Evolutionary conservation across 2,329 filamentous ascomycete species (phyloP), one percentile per base, ranked within the genome.

Genomic region (Cladosporium sp.): DNA sequence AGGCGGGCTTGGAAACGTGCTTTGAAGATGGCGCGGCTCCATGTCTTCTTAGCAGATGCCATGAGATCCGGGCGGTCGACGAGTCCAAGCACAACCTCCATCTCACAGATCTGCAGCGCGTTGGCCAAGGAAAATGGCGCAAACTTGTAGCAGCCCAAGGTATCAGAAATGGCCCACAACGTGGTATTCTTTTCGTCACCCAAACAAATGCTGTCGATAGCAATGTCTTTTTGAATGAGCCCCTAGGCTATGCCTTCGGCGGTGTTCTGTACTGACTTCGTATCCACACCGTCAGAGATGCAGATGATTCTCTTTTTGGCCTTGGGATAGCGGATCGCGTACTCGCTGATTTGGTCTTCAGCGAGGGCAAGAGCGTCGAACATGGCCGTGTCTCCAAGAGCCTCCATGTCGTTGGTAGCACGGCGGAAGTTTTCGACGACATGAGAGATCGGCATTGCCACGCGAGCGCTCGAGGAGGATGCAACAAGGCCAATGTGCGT

Each of bases 271-370:
- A 20, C 36, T 10, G 70, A 73, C 24, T 65, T 71, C 7, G 67
- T 75, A 56, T 74, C 71, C 8, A 61, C 49, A 2, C 73, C 73
- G 54, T 76, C 73, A 9, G 68, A 71, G 24, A 75, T 65, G 35
- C 68, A 68, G 25, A 75, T 69, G 28, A 75, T 73, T 7, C 73
- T 66, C 56, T 72, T 68, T 62, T 70, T 69, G 7, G 70, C 70
- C 2, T 64, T 58, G 1, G 71, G 71, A 57, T 70, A 74, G 13
- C 67, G 66, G 9, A 55, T 25, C 5, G 62, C 65, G 37, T 70
- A 68, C 9, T 68, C 53, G 4, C 64, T 52, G 10, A 75, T 60
- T 49, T 72, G 66, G 44, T 73, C 68, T 3, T 65, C 62, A 4
- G 68, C 69, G 7, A 74, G 65, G 1, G 64, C 62, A 22, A 74